phyloP scores from a whole-genome alignment of 202 grass and related monocot genomes.

The Cymbopogon flexuosus region DNA sequence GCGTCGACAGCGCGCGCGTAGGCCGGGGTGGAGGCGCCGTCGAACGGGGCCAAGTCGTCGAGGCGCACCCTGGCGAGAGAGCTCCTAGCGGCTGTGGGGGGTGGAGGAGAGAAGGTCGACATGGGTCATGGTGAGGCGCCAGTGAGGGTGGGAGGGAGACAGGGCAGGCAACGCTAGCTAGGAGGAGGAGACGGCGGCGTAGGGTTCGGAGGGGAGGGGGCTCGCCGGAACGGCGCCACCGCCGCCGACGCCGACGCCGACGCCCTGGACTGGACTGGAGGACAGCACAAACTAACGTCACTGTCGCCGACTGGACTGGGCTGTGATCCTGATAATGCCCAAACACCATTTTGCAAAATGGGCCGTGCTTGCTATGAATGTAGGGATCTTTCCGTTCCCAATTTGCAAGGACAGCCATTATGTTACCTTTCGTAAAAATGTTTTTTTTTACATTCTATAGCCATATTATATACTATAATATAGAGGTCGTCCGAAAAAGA shows the following conservation, averaged over 20 bases:
- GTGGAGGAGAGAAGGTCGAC: conserved; percentile 14
- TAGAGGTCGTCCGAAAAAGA: too few relatives aligned
- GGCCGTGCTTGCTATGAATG: not conserved
- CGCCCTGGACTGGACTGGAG: not conserved
- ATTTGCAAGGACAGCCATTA: too few relatives aligned
- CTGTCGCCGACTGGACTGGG: not conserved
- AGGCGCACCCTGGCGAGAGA: conserved; percentile 49
- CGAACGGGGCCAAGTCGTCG: conserved; percentile 51
- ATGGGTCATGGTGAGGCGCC: not conserved
- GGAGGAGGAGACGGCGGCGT: not conserved
- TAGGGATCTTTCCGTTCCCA: too few relatives aligned
- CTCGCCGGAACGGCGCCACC: not conserved
- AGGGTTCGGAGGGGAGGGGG: not conserved
- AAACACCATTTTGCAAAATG: not conserved
- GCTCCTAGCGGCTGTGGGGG: conserved; percentile 11
- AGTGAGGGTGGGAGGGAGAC: not conserved
- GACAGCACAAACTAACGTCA: not conserved
- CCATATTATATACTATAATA: too few relatives aligned
- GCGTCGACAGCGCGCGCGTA: conserved; percentile 45
- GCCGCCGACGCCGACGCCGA: not conserved
- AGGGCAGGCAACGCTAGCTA: not conserved
- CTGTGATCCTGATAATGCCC: not conserved
- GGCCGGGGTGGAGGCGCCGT: conserved; percentile 35
- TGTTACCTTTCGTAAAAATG: too few relatives aligned
- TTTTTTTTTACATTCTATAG: too few relatives aligned